Base-by-base conservation (phyloP, 2,329 filamentous ascomycete genomes). In the Colletotrichum sojae region DNA sequence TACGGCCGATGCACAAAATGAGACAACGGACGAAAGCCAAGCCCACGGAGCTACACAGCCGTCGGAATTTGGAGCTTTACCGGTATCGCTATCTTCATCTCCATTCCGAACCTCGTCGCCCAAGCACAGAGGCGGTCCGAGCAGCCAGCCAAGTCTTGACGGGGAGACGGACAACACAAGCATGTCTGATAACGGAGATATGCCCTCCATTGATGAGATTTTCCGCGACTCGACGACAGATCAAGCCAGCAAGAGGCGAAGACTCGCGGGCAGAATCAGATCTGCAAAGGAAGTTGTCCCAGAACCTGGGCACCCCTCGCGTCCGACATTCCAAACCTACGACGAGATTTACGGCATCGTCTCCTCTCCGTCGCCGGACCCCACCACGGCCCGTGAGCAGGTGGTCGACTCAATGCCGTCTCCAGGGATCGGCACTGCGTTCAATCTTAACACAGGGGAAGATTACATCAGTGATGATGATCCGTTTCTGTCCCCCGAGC, bases 81-180 rank as follows among this genome's bases (percentile, higher is more conserved):
- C 25, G 16, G 43, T 43, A 25, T 68, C 59, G 5, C 22, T 54
- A 12, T 60, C 60, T 12, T 61, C 54, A 6, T 63, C 69, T 6
- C 55, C 61, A 2, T 53, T 67, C 13, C 56, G 61, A 16, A 62
- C 71, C 12, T 71, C 72, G 2, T 68, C 69, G 8, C 66, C 66
- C 15, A 71, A 57, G 43, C 68, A 74, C 10, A 74, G 64, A 27
- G 74, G 71, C 20, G 73, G 71, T 2, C 72, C 72, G 5, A 82
- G 78, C 67, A 83, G 79, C 43, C 79, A 78, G 54, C 67, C 73
- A 13, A 81, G 78, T 66, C 79, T 78, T 15, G 72, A 69, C n/a
- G 75, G 67, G 4, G 77, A 80, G 2, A 83, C 80, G 2, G 79
- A 83, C 25, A 74, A 74, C 43, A 82, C 81, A 4, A 82, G 79